These are phyloP conservation scores for Fomitopsis schrenkii DNA, from an alignment of 1,284 basidiomycete genomes.

Conservation along the genomic window DNA sequence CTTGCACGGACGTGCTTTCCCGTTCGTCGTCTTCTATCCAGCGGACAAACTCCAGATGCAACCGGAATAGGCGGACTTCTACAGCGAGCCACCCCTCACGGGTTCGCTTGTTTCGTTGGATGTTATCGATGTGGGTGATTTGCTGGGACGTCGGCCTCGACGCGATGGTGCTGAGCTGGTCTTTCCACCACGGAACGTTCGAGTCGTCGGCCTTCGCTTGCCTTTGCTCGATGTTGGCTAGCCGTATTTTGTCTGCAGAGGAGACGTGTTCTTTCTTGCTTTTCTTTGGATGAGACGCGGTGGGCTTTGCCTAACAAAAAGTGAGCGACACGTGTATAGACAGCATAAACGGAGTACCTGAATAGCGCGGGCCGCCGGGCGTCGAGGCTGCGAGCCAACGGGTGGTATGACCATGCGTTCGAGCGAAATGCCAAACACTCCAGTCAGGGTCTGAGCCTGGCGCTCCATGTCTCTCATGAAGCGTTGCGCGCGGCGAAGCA, in stretches of 20 bases:
- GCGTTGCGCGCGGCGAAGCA: constrained; percentile 44
- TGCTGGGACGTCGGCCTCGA: constrained; percentile 26
- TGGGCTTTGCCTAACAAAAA: constrained; percentile 11
- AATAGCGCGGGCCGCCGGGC: constrained; percentile 1
- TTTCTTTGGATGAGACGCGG: constrained; percentile 16
- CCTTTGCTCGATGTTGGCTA: constrained; percentile 43
- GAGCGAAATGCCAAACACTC: constrained; percentile 50
- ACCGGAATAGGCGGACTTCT: constrained; percentile 47
- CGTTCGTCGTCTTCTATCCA: constrained; percentile 47
- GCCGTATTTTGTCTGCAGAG: constrained; percentile 38
- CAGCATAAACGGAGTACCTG: background rate
- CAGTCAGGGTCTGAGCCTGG: constrained; percentile 60
- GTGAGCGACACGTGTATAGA: background rate
- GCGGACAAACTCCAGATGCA: constrained; percentile 45
- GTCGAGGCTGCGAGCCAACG: constrained; percentile 19
- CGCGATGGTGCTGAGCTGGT: constrained; percentile 35
- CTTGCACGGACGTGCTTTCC: constrained; percentile 34
- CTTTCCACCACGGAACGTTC: constrained; percentile 46
- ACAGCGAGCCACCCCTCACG: constrained; percentile 39
- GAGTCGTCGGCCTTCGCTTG: constrained; percentile 32
- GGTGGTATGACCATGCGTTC: constrained; percentile 49
- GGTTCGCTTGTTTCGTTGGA: constrained; percentile 41
- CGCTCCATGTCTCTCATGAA: constrained; percentile 53
- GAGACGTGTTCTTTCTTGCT: constrained; percentile 29
- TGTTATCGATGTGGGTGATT: constrained; percentile 29